A percentile compares a stretch with the other conserved stretches of the same genome.
phyloP scores from a whole-genome alignment of 1,284 basidiomycete species.

The Jaminaea rosea region DNA sequence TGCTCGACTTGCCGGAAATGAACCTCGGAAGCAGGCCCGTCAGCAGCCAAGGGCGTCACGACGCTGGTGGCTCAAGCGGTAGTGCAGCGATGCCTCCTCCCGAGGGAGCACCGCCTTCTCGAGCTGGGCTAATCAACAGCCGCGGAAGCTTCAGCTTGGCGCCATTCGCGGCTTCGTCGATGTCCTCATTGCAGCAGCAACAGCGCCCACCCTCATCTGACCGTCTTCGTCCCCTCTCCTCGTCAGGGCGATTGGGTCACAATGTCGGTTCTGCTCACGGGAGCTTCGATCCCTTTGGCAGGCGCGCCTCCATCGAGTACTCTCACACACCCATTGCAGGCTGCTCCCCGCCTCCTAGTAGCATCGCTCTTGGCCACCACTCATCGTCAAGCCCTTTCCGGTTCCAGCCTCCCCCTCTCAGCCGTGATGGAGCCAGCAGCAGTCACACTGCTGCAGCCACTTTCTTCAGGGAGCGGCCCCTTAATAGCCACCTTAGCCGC shows the following conservation, averaged over 20 bases:
- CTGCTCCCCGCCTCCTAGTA: constrained; percentile 7
- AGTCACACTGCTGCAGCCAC: background rate
- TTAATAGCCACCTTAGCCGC: background rate
- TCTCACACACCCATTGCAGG: constrained; percentile 13
- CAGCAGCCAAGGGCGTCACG: background rate
- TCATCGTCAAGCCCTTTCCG: too few species aligned
- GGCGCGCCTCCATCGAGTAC: constrained; percentile 6
- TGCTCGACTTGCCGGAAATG: constrained; percentile 1
- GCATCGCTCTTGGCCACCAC: too few species aligned
- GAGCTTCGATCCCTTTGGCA: background rate
- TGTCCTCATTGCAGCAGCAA: background rate
- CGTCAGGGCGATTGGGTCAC: background rate
- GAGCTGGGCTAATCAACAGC: too few species aligned
- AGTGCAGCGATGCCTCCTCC: background rate
- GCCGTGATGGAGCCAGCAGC: background rate
- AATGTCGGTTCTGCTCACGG: background rate
- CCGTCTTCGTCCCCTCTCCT: background rate
- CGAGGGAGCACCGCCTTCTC: too few species aligned
- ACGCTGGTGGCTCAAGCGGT: background rate
- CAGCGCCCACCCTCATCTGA: background rate
- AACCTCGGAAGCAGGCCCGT: background rate
- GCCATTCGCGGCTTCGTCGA: background rate
- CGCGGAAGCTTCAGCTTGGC: background rate
- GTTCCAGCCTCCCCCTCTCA: constrained; percentile 11
- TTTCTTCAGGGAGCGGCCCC: background rate